These are phyloP conservation scores for Colletotrichum lini DNA, from an alignment of 2,329 filamentous ascomycete genomes.

Conservation along the genomic window DNA sequence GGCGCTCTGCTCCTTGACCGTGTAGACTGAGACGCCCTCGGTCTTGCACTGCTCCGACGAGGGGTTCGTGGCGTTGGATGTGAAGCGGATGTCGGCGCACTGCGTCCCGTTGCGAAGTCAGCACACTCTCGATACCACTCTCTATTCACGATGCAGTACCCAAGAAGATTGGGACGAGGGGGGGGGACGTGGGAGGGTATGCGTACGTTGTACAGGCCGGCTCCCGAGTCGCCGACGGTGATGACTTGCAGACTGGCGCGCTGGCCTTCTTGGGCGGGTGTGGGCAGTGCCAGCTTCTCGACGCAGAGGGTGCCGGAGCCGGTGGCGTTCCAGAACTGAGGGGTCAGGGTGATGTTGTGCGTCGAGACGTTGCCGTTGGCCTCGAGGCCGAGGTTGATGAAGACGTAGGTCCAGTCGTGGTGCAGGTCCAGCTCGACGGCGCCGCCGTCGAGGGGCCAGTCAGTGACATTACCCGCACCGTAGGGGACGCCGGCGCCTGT, in stretches of 20 bases:
- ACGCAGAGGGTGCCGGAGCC: constrained; percentile 78
- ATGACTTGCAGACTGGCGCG: constrained; percentile 79
- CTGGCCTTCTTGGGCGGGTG: constrained; percentile 70
- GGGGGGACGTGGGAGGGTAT: neutral
- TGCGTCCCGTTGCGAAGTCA: constrained; percentile 49
- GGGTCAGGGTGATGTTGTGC: constrained; percentile 79
- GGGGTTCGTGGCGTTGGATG: constrained; percentile 62
- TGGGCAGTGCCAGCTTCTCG: constrained; percentile 69
- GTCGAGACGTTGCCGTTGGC: constrained; percentile 63
- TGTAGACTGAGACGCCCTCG: constrained; percentile 63
- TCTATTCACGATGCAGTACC: neutral
- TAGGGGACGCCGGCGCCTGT: constrained; percentile 64
- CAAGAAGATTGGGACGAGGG: neutral
- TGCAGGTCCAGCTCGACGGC: constrained; percentile 64
- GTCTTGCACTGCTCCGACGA: constrained; percentile 69
- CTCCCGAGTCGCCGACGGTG: constrained; percentile 69
- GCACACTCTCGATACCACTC: neutral
- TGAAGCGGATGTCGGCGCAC: constrained; percentile 83
- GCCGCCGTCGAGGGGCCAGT: constrained; percentile 68
- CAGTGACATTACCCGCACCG: constrained; percentile 61
- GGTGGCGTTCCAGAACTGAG: constrained; percentile 70
- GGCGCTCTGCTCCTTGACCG: constrained; percentile 49
- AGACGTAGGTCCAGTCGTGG: constrained; percentile 67
- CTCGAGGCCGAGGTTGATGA: constrained; percentile 67
- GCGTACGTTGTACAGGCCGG: constrained; percentile 77